A percentile compares a stretch with the other conserved stretches of the same genome.
Conservation (phyloP, 257 asterid genomes). For the Fraxinus excelsior region DNA sequence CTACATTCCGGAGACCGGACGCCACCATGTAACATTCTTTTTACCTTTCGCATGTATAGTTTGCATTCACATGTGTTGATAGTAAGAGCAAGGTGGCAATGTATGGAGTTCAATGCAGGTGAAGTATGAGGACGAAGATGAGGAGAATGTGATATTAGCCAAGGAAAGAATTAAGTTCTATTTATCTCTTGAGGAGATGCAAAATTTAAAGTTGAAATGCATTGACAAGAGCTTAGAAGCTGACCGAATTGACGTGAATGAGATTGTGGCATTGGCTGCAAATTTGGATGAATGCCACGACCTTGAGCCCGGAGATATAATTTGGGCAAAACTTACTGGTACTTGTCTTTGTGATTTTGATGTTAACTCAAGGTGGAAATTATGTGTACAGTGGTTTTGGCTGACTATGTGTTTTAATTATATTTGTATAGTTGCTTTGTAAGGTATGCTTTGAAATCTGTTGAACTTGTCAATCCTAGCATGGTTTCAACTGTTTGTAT, state of each 20-base stretch:
- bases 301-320: slow-evolving; percentile 82
- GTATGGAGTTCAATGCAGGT: slow-evolving; percentile 57
- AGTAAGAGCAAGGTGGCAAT: slow-evolving; percentile 18
- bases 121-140: slow-evolving; percentile 80
- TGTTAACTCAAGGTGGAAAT: slow-evolving; percentile 8
- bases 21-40: slow-evolving; percentile 67
- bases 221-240: slow-evolving; percentile 53
- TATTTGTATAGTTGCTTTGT: slow-evolving; percentile 16
- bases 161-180: slow-evolving; percentile 75
- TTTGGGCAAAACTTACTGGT: slow-evolving; percentile 99
- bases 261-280: slow-evolving; percentile 88
- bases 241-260: slow-evolving; percentile 74
- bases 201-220: slow-evolving; percentile 52
- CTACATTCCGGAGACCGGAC: slow-evolving; percentile 55
- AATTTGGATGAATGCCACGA: slow-evolving; percentile 74
- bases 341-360: slow-evolving; percentile 23
- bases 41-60: slow-evolving; percentile 13
- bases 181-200: slow-evolving; percentile 68
- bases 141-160: slow-evolving; percentile 59
- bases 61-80: slow-evolving; percentile 6
- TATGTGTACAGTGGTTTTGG: background rate
- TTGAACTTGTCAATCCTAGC: background rate
- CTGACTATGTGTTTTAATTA: slow-evolving; percentile 9
- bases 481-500: background rate
- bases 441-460: slow-evolving; percentile 18